Evolutionary conservation across 768 basidiomycete genomes (phyloP).

Genomic region (Lenzites betulinus): DNA sequence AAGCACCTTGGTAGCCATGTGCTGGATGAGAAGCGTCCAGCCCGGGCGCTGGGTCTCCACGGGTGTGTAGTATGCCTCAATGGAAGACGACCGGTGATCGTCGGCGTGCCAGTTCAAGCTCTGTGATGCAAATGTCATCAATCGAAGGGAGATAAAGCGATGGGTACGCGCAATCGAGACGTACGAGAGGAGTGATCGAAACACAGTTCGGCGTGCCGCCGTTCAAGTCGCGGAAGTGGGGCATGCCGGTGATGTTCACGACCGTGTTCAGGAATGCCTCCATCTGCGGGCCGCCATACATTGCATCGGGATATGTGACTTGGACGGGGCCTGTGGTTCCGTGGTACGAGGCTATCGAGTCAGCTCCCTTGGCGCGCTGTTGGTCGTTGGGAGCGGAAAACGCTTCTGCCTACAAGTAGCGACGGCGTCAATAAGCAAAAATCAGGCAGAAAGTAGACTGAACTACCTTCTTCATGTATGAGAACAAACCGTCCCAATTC

Average conservation of each 20-base stretch:
- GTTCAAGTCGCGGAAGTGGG: constrained; percentile 51
- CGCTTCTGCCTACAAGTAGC: constrained; percentile 40
- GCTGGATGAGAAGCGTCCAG: constrained; percentile 47
- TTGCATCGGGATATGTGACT: constrained; percentile 49
- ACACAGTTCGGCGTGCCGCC: constrained; percentile 59
- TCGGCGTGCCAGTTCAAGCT: constrained; percentile 34
- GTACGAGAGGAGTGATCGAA: constrained; percentile 53
- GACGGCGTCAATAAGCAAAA: background rate
- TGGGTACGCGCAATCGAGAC: constrained; percentile 3
- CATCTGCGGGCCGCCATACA: constrained; percentile 45
- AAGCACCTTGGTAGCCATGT: constrained; percentile 48
- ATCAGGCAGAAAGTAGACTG: too few species aligned
- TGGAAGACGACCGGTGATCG: constrained; percentile 55
- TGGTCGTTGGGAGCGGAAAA: constrained; percentile 49
- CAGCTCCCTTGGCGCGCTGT: constrained; percentile 49
- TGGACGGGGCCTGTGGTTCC: constrained; percentile 56
- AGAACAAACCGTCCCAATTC: constrained; percentile 35
- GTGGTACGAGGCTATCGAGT: constrained; percentile 46
- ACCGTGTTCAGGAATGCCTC: constrained; percentile 53
- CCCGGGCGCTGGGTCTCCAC: constrained; percentile 48
- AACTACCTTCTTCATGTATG: constrained; percentile 34
- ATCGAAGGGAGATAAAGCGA: background rate
- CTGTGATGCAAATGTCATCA: constrained; percentile 35
- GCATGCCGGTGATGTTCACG: constrained; percentile 49
- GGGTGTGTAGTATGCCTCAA: constrained; percentile 55